These are phyloP conservation scores for Bryum argenteum DNA, from an alignment of 225 moss, liverwort and hornwort genomes.

Conservation along the genomic window DNA sequence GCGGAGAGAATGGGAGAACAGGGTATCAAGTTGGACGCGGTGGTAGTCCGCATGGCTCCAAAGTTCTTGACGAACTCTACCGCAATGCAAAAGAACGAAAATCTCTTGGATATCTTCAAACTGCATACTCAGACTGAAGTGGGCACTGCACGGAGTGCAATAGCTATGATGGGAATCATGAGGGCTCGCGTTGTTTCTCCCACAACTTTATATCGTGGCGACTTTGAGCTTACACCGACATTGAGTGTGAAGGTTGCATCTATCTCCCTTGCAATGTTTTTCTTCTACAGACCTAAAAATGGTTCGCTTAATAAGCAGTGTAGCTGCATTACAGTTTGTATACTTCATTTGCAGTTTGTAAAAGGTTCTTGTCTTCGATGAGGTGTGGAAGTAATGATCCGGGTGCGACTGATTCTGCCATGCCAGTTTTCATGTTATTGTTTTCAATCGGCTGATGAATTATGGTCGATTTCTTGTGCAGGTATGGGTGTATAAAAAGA, in stretches of 20 bases:
- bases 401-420: constrained; percentile 1
- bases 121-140: constrained; percentile 75
- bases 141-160: constrained; percentile 57
- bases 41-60: constrained; percentile 60
- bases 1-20: constrained; percentile 71
- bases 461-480: constrained; percentile 34
- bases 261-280: constrained; percentile 3
- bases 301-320: neutral
- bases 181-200: constrained; percentile 74
- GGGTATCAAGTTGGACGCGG: constrained; percentile 76
- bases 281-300: neutral
- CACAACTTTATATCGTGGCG: constrained; percentile 88
- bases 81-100: constrained; percentile 64
- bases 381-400: neutral
- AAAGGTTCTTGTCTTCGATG: constrained; percentile 14
- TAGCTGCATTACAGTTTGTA: neutral
- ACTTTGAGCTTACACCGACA: constrained; percentile 83
- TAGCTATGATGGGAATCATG: constrained; percentile 71
- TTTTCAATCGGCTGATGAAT: constrained; percentile 9
- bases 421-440: neutral
- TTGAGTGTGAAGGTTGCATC: constrained; percentile 74
- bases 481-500: constrained; percentile 99
- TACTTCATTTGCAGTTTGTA: constrained; percentile 4
- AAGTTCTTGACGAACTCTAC: constrained; percentile 45
- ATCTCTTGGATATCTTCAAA: constrained; percentile 68